Conservation (phyloP, 805 yeast species). For the Kregervanrija delftensis region DNA sequence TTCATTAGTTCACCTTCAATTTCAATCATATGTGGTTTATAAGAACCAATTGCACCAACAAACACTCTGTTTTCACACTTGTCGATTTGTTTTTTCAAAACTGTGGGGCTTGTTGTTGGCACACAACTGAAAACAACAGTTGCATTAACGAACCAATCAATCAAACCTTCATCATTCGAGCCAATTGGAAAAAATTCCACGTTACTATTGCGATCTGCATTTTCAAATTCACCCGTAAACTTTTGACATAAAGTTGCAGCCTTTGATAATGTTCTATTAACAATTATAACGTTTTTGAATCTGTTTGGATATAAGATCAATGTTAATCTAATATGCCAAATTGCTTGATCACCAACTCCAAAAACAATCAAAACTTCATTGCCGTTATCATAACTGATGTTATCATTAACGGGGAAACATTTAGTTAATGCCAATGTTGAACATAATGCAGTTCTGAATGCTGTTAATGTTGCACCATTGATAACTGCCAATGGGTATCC, state of each 20-base stretch:
- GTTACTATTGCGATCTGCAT: conserved; percentile 15
- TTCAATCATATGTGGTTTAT: conserved; percentile 62
- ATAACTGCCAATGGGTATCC: conserved; percentile 49
- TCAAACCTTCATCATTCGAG: conserved; percentile 13
- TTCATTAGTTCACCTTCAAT: conserved; percentile 40
- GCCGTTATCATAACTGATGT: conserved; percentile 1
- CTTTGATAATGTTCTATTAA: conserved; percentile 37
- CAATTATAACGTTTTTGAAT: conserved; percentile 36
- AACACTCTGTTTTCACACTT: conserved; percentile 26
- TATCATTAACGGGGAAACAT: conserved; percentile 20
- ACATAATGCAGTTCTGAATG: conserved; percentile 60
- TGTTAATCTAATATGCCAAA: conserved; percentile 52
- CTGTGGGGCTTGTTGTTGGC: conserved; percentile 47
- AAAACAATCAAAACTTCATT: conserved; percentile 32
- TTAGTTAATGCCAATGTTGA: conserved; percentile 41
- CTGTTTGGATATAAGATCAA: conserved; percentile 31
- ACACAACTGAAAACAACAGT: conserved; percentile 53
- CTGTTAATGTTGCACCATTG: conserved; percentile 55
- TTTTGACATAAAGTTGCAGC: conserved; percentile 28
- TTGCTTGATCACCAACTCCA: conserved; percentile 61
- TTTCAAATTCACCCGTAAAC: conserved; percentile 27
- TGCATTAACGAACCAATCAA: conserved; percentile 29
- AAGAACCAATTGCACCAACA: conserved; percentile 58
- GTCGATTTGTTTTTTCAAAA: conserved; percentile 28
- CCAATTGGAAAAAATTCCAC: conserved; percentile 9